Percentiles rank a stretch among this genome's conserved stretches.
Conservation (phyloP, 805 yeast species). For the Komagataella mondaviorum region DNA sequence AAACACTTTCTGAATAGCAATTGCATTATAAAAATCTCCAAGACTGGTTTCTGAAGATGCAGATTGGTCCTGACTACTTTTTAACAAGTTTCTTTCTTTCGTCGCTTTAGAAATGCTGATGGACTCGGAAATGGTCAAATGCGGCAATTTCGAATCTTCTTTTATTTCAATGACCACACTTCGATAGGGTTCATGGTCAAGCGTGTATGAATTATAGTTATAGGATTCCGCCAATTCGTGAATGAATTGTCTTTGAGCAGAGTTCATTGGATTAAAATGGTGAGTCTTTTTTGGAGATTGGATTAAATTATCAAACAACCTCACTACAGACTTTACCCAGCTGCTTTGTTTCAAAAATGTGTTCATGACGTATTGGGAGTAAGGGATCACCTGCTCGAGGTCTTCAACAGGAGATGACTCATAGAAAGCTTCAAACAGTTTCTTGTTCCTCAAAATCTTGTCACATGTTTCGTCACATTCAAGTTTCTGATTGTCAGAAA, state of each 20-base stretch:
- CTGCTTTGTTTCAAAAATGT: slow-evolving; percentile 38
- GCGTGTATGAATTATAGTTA: slow-evolving; percentile 53
- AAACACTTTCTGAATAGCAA: slow-evolving; percentile 37
- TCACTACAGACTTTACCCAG: neutral
- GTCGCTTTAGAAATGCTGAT: slow-evolving; percentile 12
- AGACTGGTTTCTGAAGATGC: slow-evolving; percentile 4
- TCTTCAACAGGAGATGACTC: slow-evolving; percentile 13
- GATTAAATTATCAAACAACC: neutral
- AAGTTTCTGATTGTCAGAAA: slow-evolving; percentile 20
- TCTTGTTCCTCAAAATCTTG: slow-evolving; percentile 40
- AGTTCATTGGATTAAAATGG: slow-evolving; percentile 65
- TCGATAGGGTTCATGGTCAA: slow-evolving; percentile 71
- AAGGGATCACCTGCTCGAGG: slow-evolving; percentile 18
- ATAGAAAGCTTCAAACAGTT: slow-evolving; percentile 50
- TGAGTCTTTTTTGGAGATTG: slow-evolving; percentile 23
- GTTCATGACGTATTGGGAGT: slow-evolving; percentile 30
- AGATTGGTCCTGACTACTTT: slow-evolving; percentile 10
- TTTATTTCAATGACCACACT: slow-evolving; percentile 46
- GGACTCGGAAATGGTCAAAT: slow-evolving; percentile 27
- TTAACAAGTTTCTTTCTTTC: slow-evolving; percentile 1
- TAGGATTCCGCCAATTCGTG: slow-evolving; percentile 53
- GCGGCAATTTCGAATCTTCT: slow-evolving; percentile 22
- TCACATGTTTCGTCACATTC: slow-evolving; percentile 67
- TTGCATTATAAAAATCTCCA: slow-evolving; percentile 32
- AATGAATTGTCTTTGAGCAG: slow-evolving; percentile 55